Evolutionary conservation across 1,139 yeast genomes (phyloP), one percentile per base, ranked within the genome.

Genomic region (Hansenula sp.): DNA sequence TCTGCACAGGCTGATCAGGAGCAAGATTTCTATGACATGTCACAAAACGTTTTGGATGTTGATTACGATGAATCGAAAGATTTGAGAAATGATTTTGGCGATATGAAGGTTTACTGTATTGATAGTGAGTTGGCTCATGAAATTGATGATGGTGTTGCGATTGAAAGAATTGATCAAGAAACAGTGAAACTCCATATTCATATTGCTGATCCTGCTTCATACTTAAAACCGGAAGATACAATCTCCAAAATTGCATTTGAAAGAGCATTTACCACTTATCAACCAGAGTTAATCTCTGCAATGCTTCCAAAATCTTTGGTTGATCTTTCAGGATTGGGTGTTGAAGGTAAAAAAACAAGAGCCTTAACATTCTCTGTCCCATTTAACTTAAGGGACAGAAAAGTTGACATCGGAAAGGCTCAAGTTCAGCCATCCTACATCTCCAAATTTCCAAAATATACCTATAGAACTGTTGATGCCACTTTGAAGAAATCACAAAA

Each of bases 101-200:
- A 67, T 12, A 63, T 74, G 33, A 77, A 83, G 0, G 81, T 91
- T 0, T 93, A 82, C 60, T 90, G 98, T 64, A 90, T 93, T 47
- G 99, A 93, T 64, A 76, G 84, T 3, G 79, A 72, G 12, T 74
- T 74, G 36, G 96, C 98, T 0, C 84, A 85, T 54, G 99, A 93
- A 63, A 86, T 93, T 49, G 99, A 93, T 62, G 99, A 93, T 63
- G 99, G 98, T 38, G 73, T 93, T 25, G 80, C 96, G 0, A 66
- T 93, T 17, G 68, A 69, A 33, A 60, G 60, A 27, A 47, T 66
- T 0, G 60, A 57, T 2, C 65, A 62, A 0, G 62, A 63, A 1
- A 57, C 60, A 5, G 76, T 69, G 54, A 66, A 67, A 2, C 57
- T 91, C 6, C 76, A 84, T 30, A 72, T 89, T 8, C 96, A 87